Percentiles rank a stretch among this genome's conserved stretches.
phyloP scores from a whole-genome alignment of 345 rosid species.

The Aurinia saxatilis region DNA sequence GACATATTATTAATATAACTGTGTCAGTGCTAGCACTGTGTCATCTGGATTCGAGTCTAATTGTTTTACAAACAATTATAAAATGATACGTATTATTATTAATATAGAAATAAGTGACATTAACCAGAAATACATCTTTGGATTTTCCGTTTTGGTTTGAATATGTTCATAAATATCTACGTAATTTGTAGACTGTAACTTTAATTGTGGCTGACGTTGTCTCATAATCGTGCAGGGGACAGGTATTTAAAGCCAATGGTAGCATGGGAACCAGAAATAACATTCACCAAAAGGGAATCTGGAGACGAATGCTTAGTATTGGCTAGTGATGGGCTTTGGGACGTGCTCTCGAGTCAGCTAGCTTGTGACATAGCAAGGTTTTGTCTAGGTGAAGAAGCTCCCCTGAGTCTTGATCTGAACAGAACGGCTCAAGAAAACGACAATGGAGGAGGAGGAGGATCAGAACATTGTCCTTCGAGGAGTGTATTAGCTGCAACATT shows the following conservation, averaged over 20 bases:
- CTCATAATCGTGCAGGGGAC: constrained; percentile 43
- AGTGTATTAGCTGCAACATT: constrained; percentile 56
- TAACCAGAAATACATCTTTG: too few relatives aligned
- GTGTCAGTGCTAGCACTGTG: too few relatives aligned
- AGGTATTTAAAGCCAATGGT: constrained; percentile 59
- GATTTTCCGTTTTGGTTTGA: too few relatives aligned
- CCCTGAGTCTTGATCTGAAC: constrained; percentile 15
- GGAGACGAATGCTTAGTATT: constrained; percentile 65
- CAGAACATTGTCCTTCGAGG: constrained; percentile 36
- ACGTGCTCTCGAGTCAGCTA: constrained; percentile 55
- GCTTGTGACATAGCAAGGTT: constrained; percentile 54
- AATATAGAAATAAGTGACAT: too few relatives aligned
- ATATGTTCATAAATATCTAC: too few relatives aligned
- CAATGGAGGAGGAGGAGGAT: constrained; percentile 19
- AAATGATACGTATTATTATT: too few relatives aligned
- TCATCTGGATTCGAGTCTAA: too few relatives aligned
- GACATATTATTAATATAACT: too few relatives aligned
- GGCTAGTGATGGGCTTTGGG: constrained; percentile 85
- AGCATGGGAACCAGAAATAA: constrained; percentile 56
- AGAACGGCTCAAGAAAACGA: constrained; percentile 11
- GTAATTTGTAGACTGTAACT: too few relatives aligned
- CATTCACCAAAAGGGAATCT: constrained; percentile 38
- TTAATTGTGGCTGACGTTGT: background rate
- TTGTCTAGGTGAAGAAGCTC: constrained; percentile 36
- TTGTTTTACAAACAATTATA: too few relatives aligned